Evolutionary conservation across 495 filamentous ascomycete species (phyloP), one percentile per base, ranked within the genome.

Genomic region (Penicillium psychrofluorescens): DNA sequence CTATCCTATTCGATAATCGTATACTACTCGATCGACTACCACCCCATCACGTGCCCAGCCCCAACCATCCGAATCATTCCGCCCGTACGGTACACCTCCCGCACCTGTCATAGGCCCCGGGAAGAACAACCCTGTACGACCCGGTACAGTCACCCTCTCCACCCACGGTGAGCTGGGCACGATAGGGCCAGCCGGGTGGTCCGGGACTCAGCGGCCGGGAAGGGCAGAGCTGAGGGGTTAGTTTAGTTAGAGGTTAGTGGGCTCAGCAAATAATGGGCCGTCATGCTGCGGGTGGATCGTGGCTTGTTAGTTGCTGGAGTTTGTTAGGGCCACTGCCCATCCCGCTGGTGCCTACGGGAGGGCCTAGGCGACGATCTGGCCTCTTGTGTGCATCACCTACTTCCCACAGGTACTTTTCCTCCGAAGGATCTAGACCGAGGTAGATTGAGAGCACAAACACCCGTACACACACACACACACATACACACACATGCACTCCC

Each of bases 31-130:
- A 11, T 41, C 34, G 28, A 39, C 27, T 29, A 34, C 13, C 30
- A 9, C 14, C 16, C 32, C 33, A 7, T 41, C 45, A 48, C 44
- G 36, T 36, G 40, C 22, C 44, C 38, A 30, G 31, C 33, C 39
- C 15, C 35, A 22, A 36, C 45, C 36, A 46, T 57, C 56, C 56
- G 56, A 60, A 29, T 48, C 54, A 49, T 60, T 54, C 56, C 56
- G 56, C 43, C 37, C 27, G 32, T 30, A 33, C 44, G 13, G 35
- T 46, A 55, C 50, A 27, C 34, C 36, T 34, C 43, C 51, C 41
- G 15, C 45, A 12, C 37, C 27, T 52, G 42, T 60, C 41, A 57
- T 59, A 59, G 56, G 56, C 31, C 36, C 42, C 50, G 54, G 53
- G 34, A 55, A 7, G 16, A 6, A 38, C 37, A 50, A 45, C 46